phyloP scores from a whole-genome alignment of 345 rosid genomes.

The Sonneratia alba region DNA sequence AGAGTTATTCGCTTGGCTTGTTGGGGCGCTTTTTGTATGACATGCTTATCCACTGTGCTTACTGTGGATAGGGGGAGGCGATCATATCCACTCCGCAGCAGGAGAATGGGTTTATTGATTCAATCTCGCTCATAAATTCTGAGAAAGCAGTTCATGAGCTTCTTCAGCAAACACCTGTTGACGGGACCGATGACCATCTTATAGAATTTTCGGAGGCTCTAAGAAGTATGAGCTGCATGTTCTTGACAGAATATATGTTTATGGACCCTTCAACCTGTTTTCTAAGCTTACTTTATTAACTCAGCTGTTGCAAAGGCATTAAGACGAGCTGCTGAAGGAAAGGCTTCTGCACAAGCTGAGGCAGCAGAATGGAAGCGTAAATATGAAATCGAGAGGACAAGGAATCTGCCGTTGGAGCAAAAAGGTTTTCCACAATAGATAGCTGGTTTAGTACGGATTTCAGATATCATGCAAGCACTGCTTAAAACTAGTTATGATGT shows the following conservation, averaged over 20 bases:
- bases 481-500: neutral
- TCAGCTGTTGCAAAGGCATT: constrained; percentile 98
- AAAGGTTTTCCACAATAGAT: constrained; percentile 43
- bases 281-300: neutral
- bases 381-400: constrained; percentile 72
- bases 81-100: constrained; percentile 25
- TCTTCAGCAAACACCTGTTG: constrained; percentile 70
- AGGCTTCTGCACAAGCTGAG: constrained; percentile 95
- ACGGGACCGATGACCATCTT: constrained; percentile 75
- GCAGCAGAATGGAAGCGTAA: constrained; percentile 98
- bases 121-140: constrained; percentile 44
- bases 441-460: neutral
- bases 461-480: neutral
- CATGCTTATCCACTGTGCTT: constrained; percentile 23
- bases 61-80: constrained; percentile 47
- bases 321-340: constrained; percentile 92
- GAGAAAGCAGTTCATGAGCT: constrained; percentile 90
- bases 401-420: constrained; percentile 34
- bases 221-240: constrained; percentile 50
- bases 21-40: neutral
- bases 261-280: neutral
- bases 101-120: constrained; percentile 41
- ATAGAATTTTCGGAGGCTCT: constrained; percentile 92
- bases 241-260: neutral
- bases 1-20: neutral